Conservation (phyloP, 108 stramenopile species). For the Cyclotella cryptica region DNA sequence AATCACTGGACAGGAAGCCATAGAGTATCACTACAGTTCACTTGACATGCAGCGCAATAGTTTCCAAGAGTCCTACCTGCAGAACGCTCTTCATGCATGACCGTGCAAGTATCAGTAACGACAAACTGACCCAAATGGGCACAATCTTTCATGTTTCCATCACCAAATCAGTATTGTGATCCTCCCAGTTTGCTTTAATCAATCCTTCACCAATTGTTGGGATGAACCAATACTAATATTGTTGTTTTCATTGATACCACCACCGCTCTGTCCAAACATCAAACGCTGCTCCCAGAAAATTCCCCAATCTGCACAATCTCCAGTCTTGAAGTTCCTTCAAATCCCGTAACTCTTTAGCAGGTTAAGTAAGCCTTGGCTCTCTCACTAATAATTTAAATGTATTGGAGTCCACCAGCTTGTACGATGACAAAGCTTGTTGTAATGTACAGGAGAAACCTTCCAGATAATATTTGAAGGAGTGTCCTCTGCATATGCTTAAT, state of each 20-base stretch:
- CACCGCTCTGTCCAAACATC: conserved; percentile 36
- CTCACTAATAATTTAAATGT: conserved; percentile 13
- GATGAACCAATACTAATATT: not conserved
- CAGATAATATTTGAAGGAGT: too few species aligned
- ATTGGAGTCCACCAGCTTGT: conserved; percentile 11
- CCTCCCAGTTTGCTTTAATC: not conserved
- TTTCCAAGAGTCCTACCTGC: too few species aligned
- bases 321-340: conserved; percentile 29
- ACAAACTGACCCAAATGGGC: too few species aligned
- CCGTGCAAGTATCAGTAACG: too few species aligned
- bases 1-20: too few species aligned
- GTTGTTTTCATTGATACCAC: too few species aligned
- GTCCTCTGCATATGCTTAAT: too few species aligned
- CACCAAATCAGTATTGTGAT: not conserved
- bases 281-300: conserved; percentile 36
- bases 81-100: too few species aligned
- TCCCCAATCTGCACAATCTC: conserved; percentile 25
- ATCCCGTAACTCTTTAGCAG: conserved; percentile 16
- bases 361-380: not conserved
- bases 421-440: not conserved
- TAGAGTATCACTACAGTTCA: too few species aligned
- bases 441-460: too few species aligned
- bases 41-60: too few species aligned
- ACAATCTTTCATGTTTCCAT: too few species aligned
- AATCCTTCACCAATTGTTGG: not conserved